Base-by-base conservation (phyloP, 768 basidiomycete genomes). In the Clavulina sp. region DNA sequence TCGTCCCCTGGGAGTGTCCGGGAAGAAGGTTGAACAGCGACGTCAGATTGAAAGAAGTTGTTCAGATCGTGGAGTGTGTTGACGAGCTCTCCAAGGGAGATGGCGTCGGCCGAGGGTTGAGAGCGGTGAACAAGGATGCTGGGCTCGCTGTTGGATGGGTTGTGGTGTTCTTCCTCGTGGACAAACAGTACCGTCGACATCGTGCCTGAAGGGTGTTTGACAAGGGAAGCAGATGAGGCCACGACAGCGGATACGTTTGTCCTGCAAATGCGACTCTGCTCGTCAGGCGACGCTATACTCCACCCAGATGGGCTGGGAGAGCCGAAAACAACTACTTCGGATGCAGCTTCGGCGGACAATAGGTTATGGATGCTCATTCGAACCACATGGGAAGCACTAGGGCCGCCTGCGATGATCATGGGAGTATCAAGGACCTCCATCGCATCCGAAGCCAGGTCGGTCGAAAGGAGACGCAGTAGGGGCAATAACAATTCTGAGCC, bases 351-450 rank as follows among this genome's bases (percentile, higher is more conserved):
- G 4, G 5, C 71, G 67, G 24, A 68, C 61, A 28, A 67, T 61
- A 72, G 62, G 56, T 46, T 41, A 4, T 83, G 80, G 76, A 91
- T 80, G 64, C 88, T 89, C 85, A 92, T 88, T 4, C 86, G 77
- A 23, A 92, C 70, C n/a, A 91, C 84, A 57, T 87, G 82, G 54
- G 82, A 82, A 0, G 86, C 84, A 0, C 80, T 81, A 36, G 54
- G 30, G 44, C 58, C 54, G 40, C 79, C 77, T 1, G 77, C 77
- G 66, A 89, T 81, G 19, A 73, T 75, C 64, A 85, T 77, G 0
- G 89, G 89, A 58, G 91, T 84, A 59, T 95, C 89, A 4, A 96
- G 73, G n/a, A 96, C 87, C 46, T 92, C 91, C 44, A 96, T 71
- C 1, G 89, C 91, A 55, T 84, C 77, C 5, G 80, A 65, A 6